Evolutionary conservation across 2,329 filamentous ascomycete genomes (phyloP), one percentile per base, ranked within the genome.

Genomic region (Penicillium oxalicum): DNA sequence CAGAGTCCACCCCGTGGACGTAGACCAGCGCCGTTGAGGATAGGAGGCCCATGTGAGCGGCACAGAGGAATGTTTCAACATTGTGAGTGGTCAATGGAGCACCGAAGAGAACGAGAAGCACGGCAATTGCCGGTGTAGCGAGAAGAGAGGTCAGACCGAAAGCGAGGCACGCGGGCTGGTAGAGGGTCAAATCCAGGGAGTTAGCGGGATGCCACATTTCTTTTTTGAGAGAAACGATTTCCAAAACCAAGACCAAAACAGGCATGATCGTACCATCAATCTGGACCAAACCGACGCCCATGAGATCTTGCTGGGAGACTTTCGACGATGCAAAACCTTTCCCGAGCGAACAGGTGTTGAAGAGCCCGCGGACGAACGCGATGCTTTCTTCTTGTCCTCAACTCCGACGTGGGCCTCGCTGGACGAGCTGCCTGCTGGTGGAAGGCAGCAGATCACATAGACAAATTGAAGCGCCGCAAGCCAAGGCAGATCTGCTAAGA

Each of bases 81-180:
- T 86, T 73, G 67, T 96, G 88, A 0, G 88, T 88, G 29, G 91
- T 87, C 45, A 95, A 76, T 0, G 93, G 93, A 6, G 91, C 93
- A 63, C 93, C 93, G 70, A 96, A 94, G 57, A 97, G 86, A 61
- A 97, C 77, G 61, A 94, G 79, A 34, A 83, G 71, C 38, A 81
- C 65, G 65, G 77, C 70, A 39, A 85, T 72, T 33, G 82, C 62
- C 2, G 82, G 82, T 0, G 80, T 75, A 4, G 77, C 76, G 45
- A 81, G 73, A 51, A 79, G 66, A 43, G 67, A 56, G 4, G 70
- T 69, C 13, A 79, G 62, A 11, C 78, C 72, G 29, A 91, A 78
- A 6, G 87, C 84, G 49, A 91, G 75, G 56, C 93, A 77, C 2
- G 81, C 77, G 2, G 88, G 83, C 77, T 95, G 43, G n/a, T 28